These are phyloP conservation scores for Alternaria longipes DNA, from an alignment of 2,329 filamentous ascomycete species.

Conservation along the genomic window DNA sequence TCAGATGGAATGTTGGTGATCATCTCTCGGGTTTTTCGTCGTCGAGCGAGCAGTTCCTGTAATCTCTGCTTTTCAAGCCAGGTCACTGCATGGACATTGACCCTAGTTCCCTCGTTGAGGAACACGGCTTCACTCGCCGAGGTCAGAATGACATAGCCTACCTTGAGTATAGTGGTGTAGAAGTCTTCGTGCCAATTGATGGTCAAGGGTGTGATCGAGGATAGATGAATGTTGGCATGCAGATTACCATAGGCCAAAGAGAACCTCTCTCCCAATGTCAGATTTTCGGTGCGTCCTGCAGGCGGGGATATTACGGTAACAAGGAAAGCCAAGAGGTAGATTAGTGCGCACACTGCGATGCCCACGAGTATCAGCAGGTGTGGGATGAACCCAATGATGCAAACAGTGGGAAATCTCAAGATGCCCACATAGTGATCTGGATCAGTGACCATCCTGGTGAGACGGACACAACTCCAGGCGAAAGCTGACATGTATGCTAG, in stretches of 20 bases:
- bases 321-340: slow-evolving; percentile 79
- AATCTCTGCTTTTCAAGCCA: slow-evolving; percentile 92
- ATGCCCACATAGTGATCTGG: slow-evolving; percentile 68
- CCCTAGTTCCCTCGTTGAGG: slow-evolving; percentile 83
- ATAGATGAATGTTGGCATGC: slow-evolving; percentile 88
- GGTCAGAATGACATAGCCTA: slow-evolving; percentile 87
- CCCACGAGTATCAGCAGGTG: slow-evolving; percentile 87
- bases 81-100: slow-evolving; percentile 78
- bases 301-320: slow-evolving; percentile 77
- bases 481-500: slow-evolving; percentile 89
- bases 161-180: slow-evolving; percentile 86
- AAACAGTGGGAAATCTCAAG: slow-evolving; percentile 90
- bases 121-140: slow-evolving; percentile 97
- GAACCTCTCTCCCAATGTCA: slow-evolving; percentile 68
- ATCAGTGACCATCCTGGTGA: slow-evolving; percentile 48
- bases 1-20: slow-evolving; percentile 53
- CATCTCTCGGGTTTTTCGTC: slow-evolving; percentile 51
- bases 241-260: slow-evolving; percentile 82
- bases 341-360: slow-evolving; percentile 76
- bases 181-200: slow-evolving; percentile 93
- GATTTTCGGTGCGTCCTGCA: slow-evolving; percentile 55
- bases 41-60: slow-evolving; percentile 72
- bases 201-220: slow-evolving; percentile 69
- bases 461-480: slow-evolving; percentile 72
- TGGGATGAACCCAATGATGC: slow-evolving; percentile 92